Base-by-base conservation (phyloP, 2,329 filamentous ascomycete genomes). In the Thielaviopsis populi region DNA sequence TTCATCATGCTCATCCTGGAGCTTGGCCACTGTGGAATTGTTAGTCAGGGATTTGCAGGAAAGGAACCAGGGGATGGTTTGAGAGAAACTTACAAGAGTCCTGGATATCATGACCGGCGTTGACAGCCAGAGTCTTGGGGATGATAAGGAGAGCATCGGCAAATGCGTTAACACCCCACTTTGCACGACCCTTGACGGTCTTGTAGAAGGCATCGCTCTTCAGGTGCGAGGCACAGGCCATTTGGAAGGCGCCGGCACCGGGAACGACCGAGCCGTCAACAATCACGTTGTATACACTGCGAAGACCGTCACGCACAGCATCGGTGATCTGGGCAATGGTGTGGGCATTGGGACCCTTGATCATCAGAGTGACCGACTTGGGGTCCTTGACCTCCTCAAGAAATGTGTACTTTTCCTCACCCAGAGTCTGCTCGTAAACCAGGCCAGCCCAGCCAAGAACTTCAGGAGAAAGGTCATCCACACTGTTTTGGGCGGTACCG, bases 341-440 rank as follows among this genome's bases (percentile, higher is more conserved):
- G 79, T 99, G 94, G 72, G 86, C 81, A 76, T 99, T 99, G 68
- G 94, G 94, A 27, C 94, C 94, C 80, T 97, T 99, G 80, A 99
- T 97, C 71, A 99, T 81, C 40, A 99, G 80, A 17, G 94, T 99
- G 58, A 99, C 94, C 1, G 92, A 96, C 79, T 99, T 99, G 67
- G 94, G 89, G 67, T 97, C 91, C 81, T 96, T 97, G 71, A 99
- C 94, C 70, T 99, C 94, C 76, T 99, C 94, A 67, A 99, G 82
- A 73, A 99, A 99, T 5, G 94, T 99, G 78, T 89, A 99, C 79
- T 99, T 99, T 80, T 99, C 94, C 80, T 99, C 94, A 67, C 94
- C 94, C 10, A 99, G 81, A 69, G 92, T 89, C 76, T 99, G 92
- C 79, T 99, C 94, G 74, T 99, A 97, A 65, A 99, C 94, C 59